phyloP scores from a whole-genome alignment of 2,329 filamentous ascomycete genomes.

The Colletotrichum truncatum region DNA sequence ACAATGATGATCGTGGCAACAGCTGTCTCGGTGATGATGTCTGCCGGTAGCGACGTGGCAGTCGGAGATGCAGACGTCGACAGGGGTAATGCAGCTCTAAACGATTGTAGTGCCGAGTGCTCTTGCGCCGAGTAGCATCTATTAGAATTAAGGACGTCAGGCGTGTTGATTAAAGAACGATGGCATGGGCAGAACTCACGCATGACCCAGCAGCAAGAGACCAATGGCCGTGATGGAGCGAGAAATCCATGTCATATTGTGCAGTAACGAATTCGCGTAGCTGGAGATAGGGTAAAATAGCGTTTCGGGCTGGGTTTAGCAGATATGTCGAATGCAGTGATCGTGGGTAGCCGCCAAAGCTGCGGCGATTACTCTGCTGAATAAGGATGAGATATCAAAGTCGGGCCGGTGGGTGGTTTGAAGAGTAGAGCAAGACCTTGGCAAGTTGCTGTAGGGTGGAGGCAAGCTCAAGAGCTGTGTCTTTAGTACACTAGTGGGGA shows the following conservation, averaged over 20 bases:
- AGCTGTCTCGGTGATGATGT: slow-evolving; percentile 89
- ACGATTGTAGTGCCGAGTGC: slow-evolving; percentile 78
- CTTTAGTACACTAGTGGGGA: too few species aligned
- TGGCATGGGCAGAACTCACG: slow-evolving; percentile 66
- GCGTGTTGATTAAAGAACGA: background rate
- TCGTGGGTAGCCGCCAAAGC: too few species aligned
- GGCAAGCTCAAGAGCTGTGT: too few species aligned
- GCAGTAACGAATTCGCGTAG: background rate
- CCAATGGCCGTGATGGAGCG: slow-evolving; percentile 78
- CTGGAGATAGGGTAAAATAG: too few species aligned
- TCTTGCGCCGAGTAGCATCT: slow-evolving; percentile 98
- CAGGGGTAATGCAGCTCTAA: slow-evolving; percentile 47
- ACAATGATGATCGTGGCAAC: slow-evolving; percentile 83
- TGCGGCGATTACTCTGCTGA: too few species aligned
- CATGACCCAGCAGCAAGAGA: slow-evolving; percentile 82
- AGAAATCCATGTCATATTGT: slow-evolving; percentile 75
- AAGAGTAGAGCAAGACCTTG: too few species aligned
- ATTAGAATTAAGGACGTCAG: slow-evolving; percentile 33
- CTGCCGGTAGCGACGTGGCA: slow-evolving; percentile 73
- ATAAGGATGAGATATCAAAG: too few species aligned
- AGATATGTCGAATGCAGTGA: too few species aligned
- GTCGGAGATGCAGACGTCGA: slow-evolving; percentile 54
- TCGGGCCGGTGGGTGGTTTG: too few species aligned
- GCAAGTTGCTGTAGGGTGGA: too few species aligned
- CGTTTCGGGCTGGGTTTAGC: too few species aligned